Conservation (phyloP, 208 protist genomes). For the Zelonia costaricensis region DNA sequence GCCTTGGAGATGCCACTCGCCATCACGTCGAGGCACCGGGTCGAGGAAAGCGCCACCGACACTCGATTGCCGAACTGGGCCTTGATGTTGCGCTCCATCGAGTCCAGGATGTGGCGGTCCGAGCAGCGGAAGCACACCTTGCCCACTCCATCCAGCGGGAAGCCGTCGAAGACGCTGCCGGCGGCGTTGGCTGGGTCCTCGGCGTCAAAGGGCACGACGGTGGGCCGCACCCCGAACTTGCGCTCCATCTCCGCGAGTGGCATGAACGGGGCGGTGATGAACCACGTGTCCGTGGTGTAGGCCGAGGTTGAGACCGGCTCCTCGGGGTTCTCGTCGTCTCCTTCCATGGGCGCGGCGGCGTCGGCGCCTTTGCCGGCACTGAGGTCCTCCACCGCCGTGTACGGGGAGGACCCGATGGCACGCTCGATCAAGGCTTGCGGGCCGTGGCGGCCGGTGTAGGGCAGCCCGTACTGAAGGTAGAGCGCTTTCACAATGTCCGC, state of each 20-base stretch:
- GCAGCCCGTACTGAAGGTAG: slow-evolving; percentile 41
- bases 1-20: slow-evolving; percentile 56
- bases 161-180: slow-evolving; percentile 42
- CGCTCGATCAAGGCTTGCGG: background rate
- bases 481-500: slow-evolving; percentile 46
- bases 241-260: slow-evolving; percentile 35
- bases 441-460: slow-evolving; percentile 30
- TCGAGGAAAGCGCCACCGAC: slow-evolving; percentile 55
- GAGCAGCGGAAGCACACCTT: slow-evolving; percentile 71
- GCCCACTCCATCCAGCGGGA: slow-evolving; percentile 54
- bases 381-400: background rate
- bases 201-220: slow-evolving; percentile 36
- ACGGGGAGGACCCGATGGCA: background rate
- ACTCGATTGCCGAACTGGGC: slow-evolving; percentile 43
- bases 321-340: slow-evolving; percentile 29
- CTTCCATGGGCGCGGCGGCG: background rate
- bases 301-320: slow-evolving; percentile 36
- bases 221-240: slow-evolving; percentile 66
- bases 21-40: slow-evolving; percentile 67
- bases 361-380: background rate
- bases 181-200: slow-evolving; percentile 18
- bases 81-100: slow-evolving; percentile 43
- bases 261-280: slow-evolving; percentile 37
- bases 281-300: slow-evolving; percentile 60
- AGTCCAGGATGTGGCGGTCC: slow-evolving; percentile 33